These are phyloP conservation scores for Pistacia vera DNA, from an alignment of 345 rosid species.

Conservation along the genomic window DNA sequence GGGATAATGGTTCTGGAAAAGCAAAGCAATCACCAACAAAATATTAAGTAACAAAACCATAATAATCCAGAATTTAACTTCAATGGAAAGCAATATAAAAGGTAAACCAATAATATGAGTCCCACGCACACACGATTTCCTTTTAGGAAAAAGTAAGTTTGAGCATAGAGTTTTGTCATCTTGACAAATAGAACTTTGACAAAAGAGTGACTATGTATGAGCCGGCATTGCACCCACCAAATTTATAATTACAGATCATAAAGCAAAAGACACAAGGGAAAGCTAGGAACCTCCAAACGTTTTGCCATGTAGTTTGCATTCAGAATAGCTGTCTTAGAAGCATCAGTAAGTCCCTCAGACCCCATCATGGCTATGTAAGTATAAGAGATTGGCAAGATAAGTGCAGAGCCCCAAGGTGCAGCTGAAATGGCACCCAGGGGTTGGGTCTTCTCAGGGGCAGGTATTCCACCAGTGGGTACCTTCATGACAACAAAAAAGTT, in stretches of 20 bases:
- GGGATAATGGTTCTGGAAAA: constrained; percentile 72
- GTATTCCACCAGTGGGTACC: constrained; percentile 86
- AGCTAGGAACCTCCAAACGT: constrained; percentile 77
- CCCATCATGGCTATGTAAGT: constrained; percentile 99
- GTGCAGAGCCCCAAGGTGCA: constrained; percentile 99
- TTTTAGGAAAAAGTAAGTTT: background rate
- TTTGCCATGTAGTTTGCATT: constrained; percentile 99
- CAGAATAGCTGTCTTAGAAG: constrained; percentile 92
- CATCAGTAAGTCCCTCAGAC: constrained; percentile 90
- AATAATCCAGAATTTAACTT: constrained; percentile 4
- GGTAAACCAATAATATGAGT: background rate
- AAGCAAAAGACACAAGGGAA: constrained; percentile 16
- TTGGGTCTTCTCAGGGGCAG: constrained; percentile 64
- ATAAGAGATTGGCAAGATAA: constrained; percentile 93
- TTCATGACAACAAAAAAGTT: constrained; percentile 26
- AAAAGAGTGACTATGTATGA: background rate
- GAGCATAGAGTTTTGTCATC: background rate
- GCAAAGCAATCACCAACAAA: constrained; percentile 5
- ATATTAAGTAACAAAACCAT: constrained; percentile 1
- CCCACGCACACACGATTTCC: background rate
- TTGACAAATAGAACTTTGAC: constrained; percentile 3
- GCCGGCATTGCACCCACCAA: background rate
- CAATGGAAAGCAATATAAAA: background rate
- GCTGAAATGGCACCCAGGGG: constrained; percentile 94
- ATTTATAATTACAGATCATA: constrained; percentile 5